phyloP scores from a whole-genome alignment of 2,329 filamentous ascomycete genomes.

The Aspergillus chevalieri region DNA sequence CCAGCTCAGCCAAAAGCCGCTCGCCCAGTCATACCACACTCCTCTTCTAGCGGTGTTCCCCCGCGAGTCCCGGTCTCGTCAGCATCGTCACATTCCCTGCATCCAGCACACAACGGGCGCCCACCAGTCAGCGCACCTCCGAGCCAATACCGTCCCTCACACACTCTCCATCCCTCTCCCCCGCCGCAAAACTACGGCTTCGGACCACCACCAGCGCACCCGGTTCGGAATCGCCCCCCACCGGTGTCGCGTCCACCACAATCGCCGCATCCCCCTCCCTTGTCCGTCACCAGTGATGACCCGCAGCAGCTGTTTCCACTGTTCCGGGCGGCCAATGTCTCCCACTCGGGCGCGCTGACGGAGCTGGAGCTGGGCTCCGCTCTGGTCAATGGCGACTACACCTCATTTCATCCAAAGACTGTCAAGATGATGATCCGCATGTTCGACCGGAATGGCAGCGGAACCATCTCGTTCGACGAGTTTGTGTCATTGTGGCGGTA shows the following conservation, averaged over 20 bases:
- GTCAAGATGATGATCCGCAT: constrained; percentile 99
- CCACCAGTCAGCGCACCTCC: constrained; percentile 13
- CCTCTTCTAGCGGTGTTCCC: constrained; percentile 16
- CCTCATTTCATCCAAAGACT: constrained; percentile 85
- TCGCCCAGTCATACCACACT: constrained; percentile 18
- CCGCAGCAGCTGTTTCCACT: constrained; percentile 66
- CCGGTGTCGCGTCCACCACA: constrained; percentile 59
- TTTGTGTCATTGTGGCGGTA: constrained; percentile 97
- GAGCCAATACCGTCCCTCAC: constrained; percentile 23
- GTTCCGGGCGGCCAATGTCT: constrained; percentile 80
- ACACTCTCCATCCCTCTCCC: constrained; percentile 38
- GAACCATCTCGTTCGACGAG: constrained; percentile 88
- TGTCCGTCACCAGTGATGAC: constrained; percentile 45
- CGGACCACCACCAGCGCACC: constrained; percentile 46
- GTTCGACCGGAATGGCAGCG: constrained; percentile 89
- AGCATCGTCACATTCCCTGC: constrained; percentile 11
- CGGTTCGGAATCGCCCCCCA: constrained; percentile 51
- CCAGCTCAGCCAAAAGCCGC: constrained; percentile 21
- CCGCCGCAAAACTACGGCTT: constrained; percentile 45
- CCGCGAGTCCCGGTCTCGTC: constrained; percentile 23
- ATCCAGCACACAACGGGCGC: constrained; percentile 12
- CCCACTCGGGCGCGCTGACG: constrained; percentile 72
- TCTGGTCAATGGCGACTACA: constrained; percentile 94
- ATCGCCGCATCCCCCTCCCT: constrained; percentile 52
- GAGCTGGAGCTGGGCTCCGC: constrained; percentile 82